Evolutionary conservation across 352 stramenopile genomes (phyloP), one percentile per base, ranked within the genome.

Genomic region (Phytophthora europaea): DNA sequence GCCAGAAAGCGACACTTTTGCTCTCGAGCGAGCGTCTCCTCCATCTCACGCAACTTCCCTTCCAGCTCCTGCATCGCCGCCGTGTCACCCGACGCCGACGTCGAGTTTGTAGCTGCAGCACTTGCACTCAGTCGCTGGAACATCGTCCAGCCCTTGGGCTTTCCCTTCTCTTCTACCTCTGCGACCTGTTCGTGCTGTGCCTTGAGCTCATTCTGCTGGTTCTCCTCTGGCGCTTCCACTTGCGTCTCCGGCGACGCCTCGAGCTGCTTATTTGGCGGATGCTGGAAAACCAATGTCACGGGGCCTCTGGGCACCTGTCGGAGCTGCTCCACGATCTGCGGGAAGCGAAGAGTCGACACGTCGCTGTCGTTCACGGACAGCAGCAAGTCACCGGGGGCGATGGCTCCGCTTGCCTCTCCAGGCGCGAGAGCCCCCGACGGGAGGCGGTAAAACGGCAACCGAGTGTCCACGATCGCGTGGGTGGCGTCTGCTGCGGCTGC

Each of bases 1-100:
- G 83, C 79, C 22, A 94, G 75, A 34, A 90, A 89, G 34, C 85
- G 87, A 60, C 87, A 92, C 58, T 93, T 94, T 31, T 85, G 83
- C 55, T 94, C 87, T 43, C 83, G 76, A 57, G 84, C 79, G 43
- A 92, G 70, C 8, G 67, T 74, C 34, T 79, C 59, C 45, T 92
- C 82, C 20, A 91, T 58, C 38, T 66, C 65, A 0, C 55, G 45
- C 9, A 73, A 13, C 36, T 72, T 83, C 22, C 33, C 69, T 57
- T 84, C 72, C 67, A 84, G 75, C 18, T 76, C 73, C 23, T 70
- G 38, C 26, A 84, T 60, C 33, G 76, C 61, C 26, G 31, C 66
- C 40, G 6, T 40, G 15, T 70, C 48, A 23, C 45, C 38, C 33
- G 58, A 59, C 18, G 13, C 54, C 40, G n/a, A 43, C n/a, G 6